Evolutionary conservation across 257 asterid genomes (phyloP).

Genomic region (Solanum tacnaense): DNA sequence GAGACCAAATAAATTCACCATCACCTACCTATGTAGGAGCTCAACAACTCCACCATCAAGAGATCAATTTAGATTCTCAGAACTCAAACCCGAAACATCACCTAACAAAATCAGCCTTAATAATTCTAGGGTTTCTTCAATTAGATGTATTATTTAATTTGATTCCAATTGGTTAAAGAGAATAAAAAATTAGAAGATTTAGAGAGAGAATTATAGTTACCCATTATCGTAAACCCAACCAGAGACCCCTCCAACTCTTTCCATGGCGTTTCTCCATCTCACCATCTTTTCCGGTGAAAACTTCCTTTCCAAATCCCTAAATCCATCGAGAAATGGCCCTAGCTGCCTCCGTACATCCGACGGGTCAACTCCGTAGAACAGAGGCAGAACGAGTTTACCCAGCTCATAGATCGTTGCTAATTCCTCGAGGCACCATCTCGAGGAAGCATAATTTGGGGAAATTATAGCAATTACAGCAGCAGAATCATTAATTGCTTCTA

Average conservation of each 20-base stretch:
- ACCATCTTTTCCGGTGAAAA: constrained; percentile 1
- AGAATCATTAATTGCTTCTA: constrained; percentile 18
- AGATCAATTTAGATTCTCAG: not conserved
- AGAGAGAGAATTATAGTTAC: not conserved
- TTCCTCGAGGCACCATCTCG: constrained; percentile 29
- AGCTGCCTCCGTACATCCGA: constrained; percentile 17
- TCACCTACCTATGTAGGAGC: not conserved
- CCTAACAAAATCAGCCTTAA: not conserved
- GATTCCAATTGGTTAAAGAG: not conserved
- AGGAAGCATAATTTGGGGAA: constrained; percentile 17
- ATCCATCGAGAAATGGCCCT: constrained; percentile 10
- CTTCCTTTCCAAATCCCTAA: constrained; percentile 3
- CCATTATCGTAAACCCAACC: constrained; percentile 13
- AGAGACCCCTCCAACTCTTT: constrained; percentile 7
- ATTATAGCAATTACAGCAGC: constrained; percentile 24
- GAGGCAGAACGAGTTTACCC: constrained; percentile 11
- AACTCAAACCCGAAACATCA: not conserved
- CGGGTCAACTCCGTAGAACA: constrained; percentile 15
- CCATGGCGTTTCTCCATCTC: constrained; percentile 29
- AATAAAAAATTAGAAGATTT: not conserved
- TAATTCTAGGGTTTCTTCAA: not conserved
- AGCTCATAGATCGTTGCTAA: constrained; percentile 9
- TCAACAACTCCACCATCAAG: not conserved
- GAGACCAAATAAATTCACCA: not conserved
- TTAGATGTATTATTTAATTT: not conserved